Base-by-base conservation (phyloP, 164 flowering plant species). In the Chloranthus sessilifolius region DNA sequence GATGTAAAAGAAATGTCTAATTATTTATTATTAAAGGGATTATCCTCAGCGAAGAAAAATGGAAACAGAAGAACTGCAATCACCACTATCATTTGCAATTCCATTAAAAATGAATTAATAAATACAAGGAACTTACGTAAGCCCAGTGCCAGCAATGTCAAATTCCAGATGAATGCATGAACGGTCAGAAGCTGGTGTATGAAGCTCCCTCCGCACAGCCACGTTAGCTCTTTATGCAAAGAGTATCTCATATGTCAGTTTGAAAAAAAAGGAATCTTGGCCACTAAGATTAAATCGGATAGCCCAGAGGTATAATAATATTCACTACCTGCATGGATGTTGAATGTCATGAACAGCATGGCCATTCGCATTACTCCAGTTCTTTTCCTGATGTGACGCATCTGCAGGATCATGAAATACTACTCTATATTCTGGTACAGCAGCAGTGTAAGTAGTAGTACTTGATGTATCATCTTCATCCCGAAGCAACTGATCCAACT, bases 121-220 rank as follows among this genome's bases (percentile, higher is more conserved):
- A 5, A 15, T 1, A 38, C 14, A 42, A 66, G 46, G 16, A 63
- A 75, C 89, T 75, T 72, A 92, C 97, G 48, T 9, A 17, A 92
- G 75, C 44, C 95, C 97, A 47, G 86, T 82, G 64, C 89, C 88
- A 29, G 89, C 65, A 26, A 92, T 81, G 65, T 92, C 97, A 59
- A 92, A 86, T 60, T 92, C 99, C 68, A 92, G 61, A 76, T 92
- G 99, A 42, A 71, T 92, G 81, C 99, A 92, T 54, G 99, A 92
- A 47, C 95, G 91, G 59, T 88, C 97, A 24, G 99, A 92, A 47
- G 61, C 77, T 30, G 95, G 79, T 16, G 81, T 74, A 58, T 92
- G 99, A 67, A 92, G 99, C 73, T 88, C 97, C 74, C 49, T 86
- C 54, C 67, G 79, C 43, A 84, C 79, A 55, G 89, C 94, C 47